Evolutionary conservation across 208 protist species (phyloP).

Genomic region (Leishmania turanica): DNA sequence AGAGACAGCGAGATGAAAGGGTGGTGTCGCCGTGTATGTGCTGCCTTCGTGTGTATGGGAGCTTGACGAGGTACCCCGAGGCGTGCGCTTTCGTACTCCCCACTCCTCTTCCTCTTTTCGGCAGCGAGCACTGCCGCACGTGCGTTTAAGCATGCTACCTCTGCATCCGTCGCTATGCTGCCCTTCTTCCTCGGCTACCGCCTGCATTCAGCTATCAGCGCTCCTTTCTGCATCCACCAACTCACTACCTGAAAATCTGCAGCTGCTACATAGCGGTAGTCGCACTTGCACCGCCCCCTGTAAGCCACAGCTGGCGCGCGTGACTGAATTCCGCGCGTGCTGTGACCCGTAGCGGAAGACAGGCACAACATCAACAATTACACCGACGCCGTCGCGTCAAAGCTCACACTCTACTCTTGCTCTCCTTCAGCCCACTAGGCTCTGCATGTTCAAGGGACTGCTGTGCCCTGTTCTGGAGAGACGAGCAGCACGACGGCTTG

Average conservation of each 20-base stretch:
- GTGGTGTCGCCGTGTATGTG: background rate
- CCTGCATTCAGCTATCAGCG: background rate
- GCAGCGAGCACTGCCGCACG: background rate
- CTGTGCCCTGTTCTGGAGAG: background rate
- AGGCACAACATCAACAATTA: background rate
- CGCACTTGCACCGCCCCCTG: background rate
- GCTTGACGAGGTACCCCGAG: background rate
- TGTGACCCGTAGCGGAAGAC: background rate
- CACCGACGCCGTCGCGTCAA: background rate
- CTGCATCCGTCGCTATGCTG: background rate
- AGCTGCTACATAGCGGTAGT: background rate
- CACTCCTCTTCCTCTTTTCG: conserved; percentile 8
- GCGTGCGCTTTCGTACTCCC: background rate
- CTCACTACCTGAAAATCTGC: background rate
- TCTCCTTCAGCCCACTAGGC: background rate
- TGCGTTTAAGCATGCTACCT: background rate
- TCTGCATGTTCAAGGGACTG: conserved; percentile 22
- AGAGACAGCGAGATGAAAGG: background rate
- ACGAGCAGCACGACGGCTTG: conserved; percentile 17
- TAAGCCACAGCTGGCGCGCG: background rate
- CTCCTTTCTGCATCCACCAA: background rate
- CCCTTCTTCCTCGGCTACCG: background rate
- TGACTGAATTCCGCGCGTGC: background rate
- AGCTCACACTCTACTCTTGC: background rate
- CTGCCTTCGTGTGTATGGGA: background rate